Base-by-base conservation (phyloP, 1,284 basidiomycete genomes). In the Rhodofomes roseus region DNA sequence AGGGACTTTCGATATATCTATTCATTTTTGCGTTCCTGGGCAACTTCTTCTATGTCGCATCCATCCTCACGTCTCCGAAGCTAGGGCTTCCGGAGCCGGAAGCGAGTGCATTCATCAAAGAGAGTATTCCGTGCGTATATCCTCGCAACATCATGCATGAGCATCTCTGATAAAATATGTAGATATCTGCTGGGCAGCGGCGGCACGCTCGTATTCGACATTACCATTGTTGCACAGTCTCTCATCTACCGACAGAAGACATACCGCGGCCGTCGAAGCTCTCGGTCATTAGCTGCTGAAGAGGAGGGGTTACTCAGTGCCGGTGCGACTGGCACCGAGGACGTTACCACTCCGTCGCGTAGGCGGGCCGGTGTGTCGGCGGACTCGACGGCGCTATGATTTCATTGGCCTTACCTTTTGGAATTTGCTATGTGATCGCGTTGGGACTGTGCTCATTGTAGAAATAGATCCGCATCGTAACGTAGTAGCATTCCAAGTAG, bases 1-100 rank as follows among this genome's bases (percentile, higher is more conserved):
- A 90, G 82, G 95, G 95, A 6, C 82, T 98, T 44, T 95, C 95
- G n/a, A 90, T 97, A 74, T 88, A 89, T 70, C 81, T 98, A 22
- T 98, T 98, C 73, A 72, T 95, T 50, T 94, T 91, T 70, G 95
- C 95, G 4, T 97, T 97, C 73, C 76, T 92, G 36, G 95, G 95
- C 60, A 98, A 97, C 74, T 75, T 85, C 9, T 93, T 95, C 70
- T 97, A 97, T 71, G 94, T 96, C 57, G 73, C 87, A 46, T 95
- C 93, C 5, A 91, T 96, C 66, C 71, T 96, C 27, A 79, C 83
- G 12, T 89, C 87, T 46, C 84, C 87, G 2, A 78, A 80, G 55
- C 77, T 84, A 55, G 73, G 71, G 57, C 73, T 79, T 36, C 82
- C 89, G 20, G 78, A 80, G 31, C 80, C 81, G 8, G 76, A 78